phyloP scores from a whole-genome alignment of 441 rosid species.

The Pelargonium fulgidum region DNA sequence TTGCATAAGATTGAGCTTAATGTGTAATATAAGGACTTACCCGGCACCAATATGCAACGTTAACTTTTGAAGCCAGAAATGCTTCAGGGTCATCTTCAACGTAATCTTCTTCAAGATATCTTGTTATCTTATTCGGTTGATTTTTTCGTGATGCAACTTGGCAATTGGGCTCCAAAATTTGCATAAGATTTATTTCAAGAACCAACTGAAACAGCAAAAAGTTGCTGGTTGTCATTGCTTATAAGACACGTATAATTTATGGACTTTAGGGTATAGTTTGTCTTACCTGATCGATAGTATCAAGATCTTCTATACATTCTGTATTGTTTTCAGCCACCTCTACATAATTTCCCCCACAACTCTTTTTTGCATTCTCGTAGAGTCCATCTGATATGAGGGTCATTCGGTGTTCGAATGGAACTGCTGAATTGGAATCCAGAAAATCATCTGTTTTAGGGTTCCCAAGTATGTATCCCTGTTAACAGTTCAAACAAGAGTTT shows the following conservation, averaged over 20 bases:
- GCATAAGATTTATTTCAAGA: background rate
- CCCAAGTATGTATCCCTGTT: constrained; percentile 63
- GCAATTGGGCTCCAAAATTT: constrained; percentile 4
- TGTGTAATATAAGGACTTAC: background rate
- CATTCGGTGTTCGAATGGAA: constrained; percentile 52
- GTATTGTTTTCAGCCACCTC: constrained; percentile 30
- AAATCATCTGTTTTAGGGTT: constrained; percentile 26
- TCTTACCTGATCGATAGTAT: constrained; percentile 28
- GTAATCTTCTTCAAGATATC: background rate
- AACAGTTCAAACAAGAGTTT: constrained; percentile 5
- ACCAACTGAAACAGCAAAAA: background rate
- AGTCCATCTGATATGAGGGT: constrained; percentile 61
- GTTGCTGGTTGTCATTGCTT: background rate
- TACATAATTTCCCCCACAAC: constrained; percentile 39
- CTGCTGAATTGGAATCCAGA: constrained; percentile 21
- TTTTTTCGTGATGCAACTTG: background rate
- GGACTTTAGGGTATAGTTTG: background rate
- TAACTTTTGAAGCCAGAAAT: background rate
- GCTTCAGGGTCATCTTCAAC: too few species aligned
- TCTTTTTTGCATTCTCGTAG: constrained; percentile 38
- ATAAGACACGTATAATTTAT: background rate
- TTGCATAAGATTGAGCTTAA: too few species aligned
- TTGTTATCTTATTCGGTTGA: background rate
- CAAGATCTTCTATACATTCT: constrained; percentile 34
- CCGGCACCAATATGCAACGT: background rate